phyloP scores from a whole-genome alignment of 495 filamentous ascomycete species.

The Aspergillus cavernicola region DNA sequence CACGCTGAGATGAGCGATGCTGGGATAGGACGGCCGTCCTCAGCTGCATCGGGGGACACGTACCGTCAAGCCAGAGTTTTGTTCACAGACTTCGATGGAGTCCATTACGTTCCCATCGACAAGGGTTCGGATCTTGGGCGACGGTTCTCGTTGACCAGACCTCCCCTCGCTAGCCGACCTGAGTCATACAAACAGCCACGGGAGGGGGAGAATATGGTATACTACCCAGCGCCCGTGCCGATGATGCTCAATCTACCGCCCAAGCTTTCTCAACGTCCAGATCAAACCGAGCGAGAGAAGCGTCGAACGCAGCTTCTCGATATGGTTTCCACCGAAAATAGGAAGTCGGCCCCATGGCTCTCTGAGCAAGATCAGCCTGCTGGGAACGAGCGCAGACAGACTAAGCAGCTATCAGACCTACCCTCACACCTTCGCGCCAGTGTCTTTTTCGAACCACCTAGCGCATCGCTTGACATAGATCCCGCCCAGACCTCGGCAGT shows the following conservation, averaged over 20 bases:
- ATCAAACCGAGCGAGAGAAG: constrained; percentile 55
- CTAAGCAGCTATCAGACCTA: constrained; percentile 48
- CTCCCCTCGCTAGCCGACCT: constrained; percentile 48
- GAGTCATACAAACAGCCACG: constrained; percentile 61
- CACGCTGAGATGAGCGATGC: constrained; percentile 14
- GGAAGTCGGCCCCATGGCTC: constrained; percentile 38
- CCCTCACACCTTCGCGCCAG: constrained; percentile 88
- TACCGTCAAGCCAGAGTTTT: constrained; percentile 63
- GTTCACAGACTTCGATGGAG: constrained; percentile 93
- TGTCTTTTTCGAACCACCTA: constrained; percentile 79
- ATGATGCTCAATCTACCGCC: constrained; percentile 90
- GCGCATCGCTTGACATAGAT: constrained; percentile 56
- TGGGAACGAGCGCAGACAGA: constrained; percentile 17
- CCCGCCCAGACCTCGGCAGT: constrained; percentile 79
- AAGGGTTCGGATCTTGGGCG: constrained; percentile 31
- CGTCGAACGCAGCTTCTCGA: constrained; percentile 63
- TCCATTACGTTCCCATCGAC: constrained; percentile 63
- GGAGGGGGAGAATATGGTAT: constrained; percentile 76
- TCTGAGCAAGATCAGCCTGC: constrained; percentile 25
- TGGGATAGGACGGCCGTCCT: constrained; percentile 34
- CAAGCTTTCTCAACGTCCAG: constrained; percentile 70
- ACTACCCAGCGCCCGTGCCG: constrained; percentile 92
- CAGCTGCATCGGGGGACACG: constrained; percentile 63
- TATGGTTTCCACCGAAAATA: constrained; percentile 45
- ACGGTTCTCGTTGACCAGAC: constrained; percentile 34